phyloP scores from a whole-genome alignment of 2,329 filamentous ascomycete species.

The Apiospora aurea region DNA sequence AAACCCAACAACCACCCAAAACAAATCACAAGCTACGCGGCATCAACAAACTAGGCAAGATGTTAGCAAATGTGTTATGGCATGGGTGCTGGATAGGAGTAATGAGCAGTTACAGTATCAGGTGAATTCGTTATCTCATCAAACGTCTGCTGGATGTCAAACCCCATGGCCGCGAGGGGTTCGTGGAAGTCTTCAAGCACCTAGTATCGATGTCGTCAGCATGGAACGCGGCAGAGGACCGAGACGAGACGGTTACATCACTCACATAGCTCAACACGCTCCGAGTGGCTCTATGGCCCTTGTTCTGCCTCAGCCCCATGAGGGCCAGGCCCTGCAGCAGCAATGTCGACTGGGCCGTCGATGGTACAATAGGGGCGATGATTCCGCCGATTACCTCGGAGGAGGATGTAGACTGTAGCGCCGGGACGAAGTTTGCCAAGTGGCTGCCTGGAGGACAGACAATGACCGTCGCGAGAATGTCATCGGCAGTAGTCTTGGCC shows the following conservation, averaged over 20 bases:
- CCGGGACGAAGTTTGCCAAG: slow-evolving; percentile 73
- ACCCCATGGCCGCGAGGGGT: slow-evolving; percentile 43
- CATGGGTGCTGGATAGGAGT: background rate
- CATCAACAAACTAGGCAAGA: background rate
- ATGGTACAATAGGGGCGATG: slow-evolving; percentile 78
- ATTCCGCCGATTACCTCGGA: slow-evolving; percentile 72
- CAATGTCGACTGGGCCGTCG: slow-evolving; percentile 71
- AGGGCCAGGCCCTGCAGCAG: slow-evolving; percentile 79
- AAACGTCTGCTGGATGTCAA: slow-evolving; percentile 42
- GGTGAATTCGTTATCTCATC: slow-evolving; percentile 45
- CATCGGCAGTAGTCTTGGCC: slow-evolving; percentile 73
- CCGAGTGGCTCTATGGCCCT: slow-evolving; percentile 75
- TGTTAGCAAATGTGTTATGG: background rate
- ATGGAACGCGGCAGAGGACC: slow-evolving; percentile 9
- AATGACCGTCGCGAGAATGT: slow-evolving; percentile 80
- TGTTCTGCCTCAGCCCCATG: slow-evolving; percentile 83
- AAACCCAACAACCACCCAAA: background rate
- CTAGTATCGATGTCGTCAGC: slow-evolving; percentile 35
- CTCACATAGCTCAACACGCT: slow-evolving; percentile 83
- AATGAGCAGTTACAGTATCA: slow-evolving; percentile 39
- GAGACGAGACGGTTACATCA: slow-evolving; percentile 31
- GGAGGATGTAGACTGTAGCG: slow-evolving; percentile 65
- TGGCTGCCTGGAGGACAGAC: slow-evolving; percentile 76
- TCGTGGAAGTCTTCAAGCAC: slow-evolving; percentile 42
- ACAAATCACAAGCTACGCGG: background rate